A percentile compares a stretch with the other conserved stretches of the same genome.
These are phyloP conservation scores for Chrysoporthe deuterocubensis DNA, from an alignment of 2,329 filamentous ascomycete species.

Conservation along the genomic window DNA sequence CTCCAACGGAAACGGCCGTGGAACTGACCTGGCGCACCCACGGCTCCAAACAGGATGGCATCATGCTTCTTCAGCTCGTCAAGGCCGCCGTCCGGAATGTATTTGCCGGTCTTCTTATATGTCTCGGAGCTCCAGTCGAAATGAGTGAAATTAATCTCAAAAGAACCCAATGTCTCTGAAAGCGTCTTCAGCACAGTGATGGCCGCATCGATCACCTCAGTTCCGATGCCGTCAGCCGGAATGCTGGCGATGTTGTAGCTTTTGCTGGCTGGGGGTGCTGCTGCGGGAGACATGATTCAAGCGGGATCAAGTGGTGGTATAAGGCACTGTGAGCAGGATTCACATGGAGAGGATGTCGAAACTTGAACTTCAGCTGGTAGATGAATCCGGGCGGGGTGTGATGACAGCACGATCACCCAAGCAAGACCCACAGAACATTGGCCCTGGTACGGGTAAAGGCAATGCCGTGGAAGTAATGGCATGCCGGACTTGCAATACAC, in stretches of 20 bases:
- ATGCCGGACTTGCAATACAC: slow-evolving; percentile 13
- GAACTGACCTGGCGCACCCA: slow-evolving; percentile 35
- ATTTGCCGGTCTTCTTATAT: slow-evolving; percentile 68
- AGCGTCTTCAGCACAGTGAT: slow-evolving; percentile 64
- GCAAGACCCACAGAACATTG: not conserved
- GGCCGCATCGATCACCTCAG: slow-evolving; percentile 64
- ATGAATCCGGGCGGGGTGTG: not conserved
- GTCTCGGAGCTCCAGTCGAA: slow-evolving; percentile 71
- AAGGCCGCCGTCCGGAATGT: slow-evolving; percentile 64
- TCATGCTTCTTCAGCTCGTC: slow-evolving; percentile 49
- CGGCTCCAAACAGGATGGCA: slow-evolving; percentile 39
- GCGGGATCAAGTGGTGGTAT: not conserved
- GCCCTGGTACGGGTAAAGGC: slow-evolving; percentile 20
- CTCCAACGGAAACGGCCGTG: not conserved
- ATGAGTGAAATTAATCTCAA: slow-evolving; percentile 64
- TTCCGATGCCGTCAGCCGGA: slow-evolving; percentile 66
- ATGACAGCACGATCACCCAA: not conserved
- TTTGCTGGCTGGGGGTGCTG: slow-evolving; percentile 18
- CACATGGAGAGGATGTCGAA: not conserved
- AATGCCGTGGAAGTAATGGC: slow-evolving; percentile 19
- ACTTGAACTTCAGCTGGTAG: slow-evolving; percentile 10
- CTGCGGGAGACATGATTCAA: slow-evolving; percentile 24
- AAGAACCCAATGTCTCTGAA: slow-evolving; percentile 55
- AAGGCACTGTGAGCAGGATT: too few relatives aligned
- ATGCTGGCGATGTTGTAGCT: slow-evolving; percentile 60